Evolutionary conservation across 768 basidiomycete species (phyloP).

Genomic region (Pleurotus djamor): DNA sequence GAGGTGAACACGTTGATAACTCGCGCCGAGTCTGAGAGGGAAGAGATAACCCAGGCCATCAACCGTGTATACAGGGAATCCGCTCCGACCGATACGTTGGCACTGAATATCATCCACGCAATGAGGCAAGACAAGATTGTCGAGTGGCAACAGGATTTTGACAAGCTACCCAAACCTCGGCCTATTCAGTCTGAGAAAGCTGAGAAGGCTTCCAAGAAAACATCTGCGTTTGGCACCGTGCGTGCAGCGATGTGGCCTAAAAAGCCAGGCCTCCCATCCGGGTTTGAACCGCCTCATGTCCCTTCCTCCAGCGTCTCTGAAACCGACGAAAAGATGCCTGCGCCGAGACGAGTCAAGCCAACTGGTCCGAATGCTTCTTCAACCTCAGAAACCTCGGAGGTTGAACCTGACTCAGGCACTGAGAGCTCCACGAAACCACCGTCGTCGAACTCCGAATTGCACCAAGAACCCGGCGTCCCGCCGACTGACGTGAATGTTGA

Average conservation of each 20-base stretch:
- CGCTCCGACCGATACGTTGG: constrained; percentile 79
- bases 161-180: constrained; percentile 75
- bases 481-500: constrained; percentile 1
- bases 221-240: constrained; percentile 68
- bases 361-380: constrained; percentile 61
- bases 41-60: constrained; percentile 70
- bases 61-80: constrained; percentile 82
- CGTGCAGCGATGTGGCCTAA: constrained; percentile 67
- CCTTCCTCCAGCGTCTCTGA: constrained; percentile 73
- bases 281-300: constrained; percentile 51
- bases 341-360: constrained; percentile 38
- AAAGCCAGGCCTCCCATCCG: constrained; percentile 50
- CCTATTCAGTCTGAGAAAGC: constrained; percentile 30
- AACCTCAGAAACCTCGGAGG: constrained; percentile 70
- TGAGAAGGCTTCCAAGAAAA: constrained; percentile 43
- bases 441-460: neutral
- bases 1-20: constrained; percentile 67
- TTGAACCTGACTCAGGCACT: constrained; percentile 36
- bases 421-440: neutral
- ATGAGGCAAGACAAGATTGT: constrained; percentile 92
- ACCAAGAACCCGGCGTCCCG: neutral
- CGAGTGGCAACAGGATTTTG: constrained; percentile 95
- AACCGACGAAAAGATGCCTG: constrained; percentile 58
- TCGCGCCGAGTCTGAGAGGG: constrained; percentile 72
- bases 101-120: constrained; percentile 81